phyloP scores from a whole-genome alignment of 495 filamentous ascomycete species.

The Aspergillus sclerotioniger region DNA sequence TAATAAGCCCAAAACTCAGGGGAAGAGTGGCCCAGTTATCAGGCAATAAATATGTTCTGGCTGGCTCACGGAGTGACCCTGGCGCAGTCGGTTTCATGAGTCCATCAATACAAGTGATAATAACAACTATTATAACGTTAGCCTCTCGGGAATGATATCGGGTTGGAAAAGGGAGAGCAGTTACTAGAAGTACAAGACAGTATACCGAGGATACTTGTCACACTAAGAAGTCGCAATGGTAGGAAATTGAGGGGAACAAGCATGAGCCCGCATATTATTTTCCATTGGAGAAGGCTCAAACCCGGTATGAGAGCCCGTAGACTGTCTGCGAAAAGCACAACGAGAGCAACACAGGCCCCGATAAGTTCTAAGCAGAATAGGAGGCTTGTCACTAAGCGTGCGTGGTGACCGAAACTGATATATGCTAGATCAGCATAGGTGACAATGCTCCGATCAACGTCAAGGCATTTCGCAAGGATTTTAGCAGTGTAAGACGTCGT shows the following conservation, averaged over 20 bases:
- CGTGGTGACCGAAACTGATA: slow-evolving; percentile 82
- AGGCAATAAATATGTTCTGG: slow-evolving; percentile 70
- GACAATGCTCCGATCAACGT: slow-evolving; percentile 73
- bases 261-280: slow-evolving; percentile 78
- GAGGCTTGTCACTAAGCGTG: slow-evolving; percentile 75
- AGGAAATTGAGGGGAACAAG: slow-evolving; percentile 83
- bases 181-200: slow-evolving; percentile 81
- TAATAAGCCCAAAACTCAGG: slow-evolving; percentile 90
- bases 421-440: slow-evolving; percentile 95
- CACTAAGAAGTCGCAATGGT: slow-evolving; percentile 79
- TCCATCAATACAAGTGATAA: slow-evolving; percentile 80
- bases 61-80: slow-evolving; percentile 83
- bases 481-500: slow-evolving; percentile 85
- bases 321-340: slow-evolving; percentile 92
- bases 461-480: slow-evolving; percentile 83
- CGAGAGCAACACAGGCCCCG: slow-evolving; percentile 84
- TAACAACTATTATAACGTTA: slow-evolving; percentile 58
- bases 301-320: slow-evolving; percentile 75
- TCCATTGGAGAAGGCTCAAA: slow-evolving; percentile 73
- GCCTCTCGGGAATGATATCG: not conserved
- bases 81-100: slow-evolving; percentile 75
- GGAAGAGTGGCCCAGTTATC: slow-evolving; percentile 85
- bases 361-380: slow-evolving; percentile 88
- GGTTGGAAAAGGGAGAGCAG: slow-evolving; percentile 28
- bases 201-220: slow-evolving; percentile 89